Percentiles rank a stretch among this genome's conserved stretches.
Evolutionary conservation across 176 grass and related monocot genomes (phyloP).

Genomic region (Eragrostis nindensis): DNA sequence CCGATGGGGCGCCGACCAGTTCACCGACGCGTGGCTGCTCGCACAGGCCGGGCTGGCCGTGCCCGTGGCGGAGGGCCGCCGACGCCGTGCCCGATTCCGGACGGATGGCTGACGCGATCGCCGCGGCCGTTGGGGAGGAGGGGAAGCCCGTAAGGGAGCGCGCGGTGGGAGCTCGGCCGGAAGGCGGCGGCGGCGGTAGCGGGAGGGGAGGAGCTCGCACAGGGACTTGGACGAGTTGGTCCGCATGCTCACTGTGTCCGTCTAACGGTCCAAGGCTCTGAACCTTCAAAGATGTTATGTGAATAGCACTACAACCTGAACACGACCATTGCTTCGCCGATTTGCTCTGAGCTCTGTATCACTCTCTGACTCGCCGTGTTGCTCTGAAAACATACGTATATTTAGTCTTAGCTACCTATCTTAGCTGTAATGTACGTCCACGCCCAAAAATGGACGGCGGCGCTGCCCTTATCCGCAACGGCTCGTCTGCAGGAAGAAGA

Average conservation of each 20-base stretch:
- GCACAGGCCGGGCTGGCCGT: conserved; percentile 47
- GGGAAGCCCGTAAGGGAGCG: conserved; percentile 24
- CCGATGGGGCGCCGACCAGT: conserved; percentile 69
- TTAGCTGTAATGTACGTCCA: neutral
- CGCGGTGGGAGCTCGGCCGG: conserved; percentile 33
- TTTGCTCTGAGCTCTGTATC: too few relatives aligned
- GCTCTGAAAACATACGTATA: too few relatives aligned
- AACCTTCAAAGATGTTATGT: too few relatives aligned
- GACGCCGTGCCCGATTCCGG: conserved; percentile 38
- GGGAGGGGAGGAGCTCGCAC: conserved; percentile 48
- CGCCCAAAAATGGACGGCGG: neutral
- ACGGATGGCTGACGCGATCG: conserved; percentile 21
- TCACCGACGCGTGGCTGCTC: conserved; percentile 48
- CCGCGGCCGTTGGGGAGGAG: conserved; percentile 2
- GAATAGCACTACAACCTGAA: too few relatives aligned
- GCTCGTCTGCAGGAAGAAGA: neutral
- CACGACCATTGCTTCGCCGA: too few relatives aligned
- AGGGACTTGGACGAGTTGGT: conserved; percentile 36
- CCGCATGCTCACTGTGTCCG: neutral
- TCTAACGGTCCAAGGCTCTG: neutral
- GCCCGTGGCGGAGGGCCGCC: conserved; percentile 40
- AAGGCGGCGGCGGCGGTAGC: conserved; percentile 33
- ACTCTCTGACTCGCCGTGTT: too few relatives aligned
- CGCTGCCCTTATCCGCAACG: neutral
- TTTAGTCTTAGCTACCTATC: too few relatives aligned